These are phyloP conservation scores for Ophiostoma ulmi DNA, from an alignment of 2,329 filamentous ascomycete species.

Conservation along the genomic window DNA sequence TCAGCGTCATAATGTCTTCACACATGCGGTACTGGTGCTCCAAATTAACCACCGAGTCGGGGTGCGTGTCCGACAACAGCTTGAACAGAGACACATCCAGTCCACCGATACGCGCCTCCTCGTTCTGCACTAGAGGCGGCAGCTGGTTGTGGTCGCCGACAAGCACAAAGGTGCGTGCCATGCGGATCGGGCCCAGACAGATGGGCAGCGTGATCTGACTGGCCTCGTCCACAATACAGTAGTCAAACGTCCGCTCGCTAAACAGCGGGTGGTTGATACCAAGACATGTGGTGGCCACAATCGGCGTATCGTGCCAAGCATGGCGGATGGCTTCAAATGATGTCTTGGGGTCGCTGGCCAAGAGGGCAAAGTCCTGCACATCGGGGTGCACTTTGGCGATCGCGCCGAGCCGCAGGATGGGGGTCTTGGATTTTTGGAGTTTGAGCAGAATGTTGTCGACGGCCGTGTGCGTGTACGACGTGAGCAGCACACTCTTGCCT, in stretches of 20 bases:
- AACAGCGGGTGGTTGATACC: constrained; percentile 88
- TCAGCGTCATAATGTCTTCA: constrained; percentile 90
- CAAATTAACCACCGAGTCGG: constrained; percentile 80
- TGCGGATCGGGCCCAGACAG: constrained; percentile 81
- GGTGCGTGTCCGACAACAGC: constrained; percentile 81
- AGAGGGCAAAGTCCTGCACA: constrained; percentile 75
- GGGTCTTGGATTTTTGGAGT: constrained; percentile 62
- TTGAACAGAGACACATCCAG: constrained; percentile 93
- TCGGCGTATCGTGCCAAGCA: constrained; percentile 77
- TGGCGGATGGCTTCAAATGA: constrained; percentile 78
- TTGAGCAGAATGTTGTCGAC: constrained; percentile 98
- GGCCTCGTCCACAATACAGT: constrained; percentile 97
- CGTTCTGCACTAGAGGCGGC: constrained; percentile 88
- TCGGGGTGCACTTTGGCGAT: constrained; percentile 81
- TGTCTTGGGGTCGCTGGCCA: constrained; percentile 67
- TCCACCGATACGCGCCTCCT: constrained; percentile 76
- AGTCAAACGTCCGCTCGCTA: constrained; percentile 84
- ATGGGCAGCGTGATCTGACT: constrained; percentile 96
- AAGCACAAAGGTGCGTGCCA: constrained; percentile 87
- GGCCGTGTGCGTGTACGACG: constrained; percentile 94
- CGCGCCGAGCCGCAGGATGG: constrained; percentile 79
- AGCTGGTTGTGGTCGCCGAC: constrained; percentile 97
- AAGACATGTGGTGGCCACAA: constrained; percentile 92
- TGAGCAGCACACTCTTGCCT: constrained; percentile 86
- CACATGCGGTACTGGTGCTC: constrained; percentile 99